Conservation (phyloP, 805 yeast genomes). For the Starmerella davenportii region DNA sequence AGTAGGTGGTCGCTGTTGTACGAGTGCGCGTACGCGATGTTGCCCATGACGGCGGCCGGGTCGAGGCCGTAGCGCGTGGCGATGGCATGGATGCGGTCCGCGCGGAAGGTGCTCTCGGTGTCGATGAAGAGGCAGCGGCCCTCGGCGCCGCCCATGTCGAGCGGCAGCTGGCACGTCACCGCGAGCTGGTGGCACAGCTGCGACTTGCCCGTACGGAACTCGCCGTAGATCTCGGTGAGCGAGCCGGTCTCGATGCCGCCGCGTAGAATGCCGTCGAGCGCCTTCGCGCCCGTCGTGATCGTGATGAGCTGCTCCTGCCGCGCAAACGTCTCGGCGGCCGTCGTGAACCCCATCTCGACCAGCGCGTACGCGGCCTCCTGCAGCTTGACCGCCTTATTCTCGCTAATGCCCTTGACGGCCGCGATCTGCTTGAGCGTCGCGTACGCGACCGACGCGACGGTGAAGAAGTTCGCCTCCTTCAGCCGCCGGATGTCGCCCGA, state of each 20-base stretch:
- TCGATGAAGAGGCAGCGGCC: conserved; percentile 93
- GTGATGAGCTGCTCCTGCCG: conserved; percentile 82
- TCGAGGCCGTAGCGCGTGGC: conserved; percentile 83
- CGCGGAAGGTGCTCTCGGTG: conserved; percentile 94
- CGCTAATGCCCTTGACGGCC: conserved; percentile 79
- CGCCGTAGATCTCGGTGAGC: conserved; percentile 91
- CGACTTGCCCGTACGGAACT: conserved; percentile 93
- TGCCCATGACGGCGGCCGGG: conserved; percentile 86
- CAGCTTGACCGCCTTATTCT: conserved; percentile 80
- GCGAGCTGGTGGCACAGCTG: conserved; percentile 94
- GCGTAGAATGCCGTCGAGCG: conserved; percentile 77
- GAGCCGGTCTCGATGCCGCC: conserved; percentile 98
- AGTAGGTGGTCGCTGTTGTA: conserved; percentile 93
- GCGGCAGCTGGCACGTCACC: conserved; percentile 88
- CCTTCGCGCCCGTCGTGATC: conserved; percentile 88
- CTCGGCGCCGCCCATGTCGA: conserved; percentile 96
- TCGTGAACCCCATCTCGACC: conserved; percentile 93
- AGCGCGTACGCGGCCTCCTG: conserved; percentile 65
- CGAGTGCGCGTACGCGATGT: conserved; percentile 94
- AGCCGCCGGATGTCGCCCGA: conserved; percentile 61
- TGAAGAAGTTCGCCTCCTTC: conserved; percentile 65
- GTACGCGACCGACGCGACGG: conserved; percentile 84
- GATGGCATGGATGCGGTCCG: conserved; percentile 71
- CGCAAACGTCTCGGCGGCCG: conserved; percentile 85
- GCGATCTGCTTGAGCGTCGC: conserved; percentile 69